Evolutionary conservation across 129 eudicot genomes (phyloP).

Genomic region (Lactuca sativa): DNA sequence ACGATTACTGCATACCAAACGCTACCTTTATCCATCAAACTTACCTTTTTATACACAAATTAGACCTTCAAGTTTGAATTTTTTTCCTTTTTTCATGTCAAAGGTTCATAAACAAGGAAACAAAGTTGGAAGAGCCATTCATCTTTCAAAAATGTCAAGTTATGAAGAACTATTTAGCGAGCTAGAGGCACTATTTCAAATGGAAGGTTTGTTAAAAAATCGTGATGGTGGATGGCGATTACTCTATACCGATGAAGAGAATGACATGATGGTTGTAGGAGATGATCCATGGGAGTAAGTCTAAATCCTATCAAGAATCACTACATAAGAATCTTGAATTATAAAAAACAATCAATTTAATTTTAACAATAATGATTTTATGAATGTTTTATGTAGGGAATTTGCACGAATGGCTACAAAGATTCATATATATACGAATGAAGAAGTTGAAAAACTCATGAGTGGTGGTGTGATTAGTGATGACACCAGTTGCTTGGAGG

Average conservation of each 20-base stretch:
- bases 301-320: conserved; percentile 32
- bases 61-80: not conserved
- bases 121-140: conserved; percentile 89
- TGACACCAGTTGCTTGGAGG: conserved; percentile 95
- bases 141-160: conserved; percentile 64
- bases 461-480: conserved; percentile 68
- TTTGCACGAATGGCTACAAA: conserved; percentile 71
- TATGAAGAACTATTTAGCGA: conserved; percentile 67
- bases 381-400: conserved; percentile 52
- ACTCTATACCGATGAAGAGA: conserved; percentile 72
- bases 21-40: not conserved
- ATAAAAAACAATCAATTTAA: too few relatives aligned
- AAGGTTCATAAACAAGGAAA: conserved; percentile 96
- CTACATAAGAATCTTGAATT: not conserved
- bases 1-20: not conserved
- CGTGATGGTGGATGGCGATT: conserved; percentile 70
- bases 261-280: conserved; percentile 89
- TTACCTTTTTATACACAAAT: not conserved
- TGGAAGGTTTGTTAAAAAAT: conserved; percentile 66
- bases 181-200: conserved; percentile 74
- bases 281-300: conserved; percentile 92
- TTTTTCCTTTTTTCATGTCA: conserved; percentile 18
- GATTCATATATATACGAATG: conserved; percentile 84
- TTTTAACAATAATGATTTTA: not conserved
- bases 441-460: conserved; percentile 88